Evolutionary conservation across 441 rosid species (phyloP).

Genomic region (Eruca vesicaria): DNA sequence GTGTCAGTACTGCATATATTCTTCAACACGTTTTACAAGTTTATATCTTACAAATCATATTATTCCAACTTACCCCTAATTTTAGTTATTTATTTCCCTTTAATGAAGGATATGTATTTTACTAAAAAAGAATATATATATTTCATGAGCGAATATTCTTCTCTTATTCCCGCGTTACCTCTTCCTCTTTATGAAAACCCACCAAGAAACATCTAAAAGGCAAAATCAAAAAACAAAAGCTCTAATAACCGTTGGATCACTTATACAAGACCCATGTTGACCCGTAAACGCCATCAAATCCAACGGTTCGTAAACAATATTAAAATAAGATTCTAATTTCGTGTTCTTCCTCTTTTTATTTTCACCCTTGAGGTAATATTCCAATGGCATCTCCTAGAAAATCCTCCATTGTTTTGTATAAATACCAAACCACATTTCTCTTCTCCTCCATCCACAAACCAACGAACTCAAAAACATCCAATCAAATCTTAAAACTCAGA

Average conservation of each 20-base stretch:
- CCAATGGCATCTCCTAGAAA: conserved; percentile 23
- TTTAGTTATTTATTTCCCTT: not conserved
- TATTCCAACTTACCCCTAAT: not conserved
- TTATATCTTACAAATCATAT: not conserved
- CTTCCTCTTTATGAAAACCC: not conserved
- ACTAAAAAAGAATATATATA: not conserved
- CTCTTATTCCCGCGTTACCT: conserved; percentile 20
- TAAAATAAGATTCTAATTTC: not conserved
- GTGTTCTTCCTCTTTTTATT: not conserved
- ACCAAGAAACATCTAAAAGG: conserved; percentile 25
- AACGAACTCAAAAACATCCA: not conserved
- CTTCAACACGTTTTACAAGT: not conserved
- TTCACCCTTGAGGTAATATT: conserved; percentile 20
- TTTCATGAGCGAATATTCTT: conserved; percentile 22
- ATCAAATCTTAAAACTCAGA: not conserved
- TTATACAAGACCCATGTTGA: not conserved
- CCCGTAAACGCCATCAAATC: conserved; percentile 2
- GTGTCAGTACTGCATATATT: not conserved
- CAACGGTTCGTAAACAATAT: not conserved
- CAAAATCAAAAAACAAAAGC: not conserved
- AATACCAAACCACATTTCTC: conserved; percentile 21
- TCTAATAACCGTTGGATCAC: conserved; percentile 17
- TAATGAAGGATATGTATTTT: conserved; percentile 14
- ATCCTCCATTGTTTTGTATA: conserved; percentile 23
- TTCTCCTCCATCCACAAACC: conserved; percentile 11